Percentiles rank a stretch among this genome's conserved stretches.
Evolutionary conservation across 768 basidiomycete genomes (phyloP).

Genomic region (Trametes meyenii): DNA sequence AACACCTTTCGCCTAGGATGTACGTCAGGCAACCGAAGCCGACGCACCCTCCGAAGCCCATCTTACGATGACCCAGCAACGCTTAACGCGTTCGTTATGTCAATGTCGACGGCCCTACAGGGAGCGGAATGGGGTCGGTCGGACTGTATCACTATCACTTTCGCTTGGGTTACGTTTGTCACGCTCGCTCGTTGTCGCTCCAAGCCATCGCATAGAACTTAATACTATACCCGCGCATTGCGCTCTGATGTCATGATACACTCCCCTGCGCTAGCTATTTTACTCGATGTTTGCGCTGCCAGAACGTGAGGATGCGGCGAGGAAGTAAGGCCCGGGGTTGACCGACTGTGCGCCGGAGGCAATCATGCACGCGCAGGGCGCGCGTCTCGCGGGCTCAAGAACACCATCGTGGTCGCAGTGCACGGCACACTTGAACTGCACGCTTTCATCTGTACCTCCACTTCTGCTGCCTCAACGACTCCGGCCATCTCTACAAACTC

Average conservation of each 20-base stretch:
- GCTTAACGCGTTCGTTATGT: not conserved
- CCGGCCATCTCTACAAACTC: not conserved
- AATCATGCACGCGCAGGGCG: conserved; percentile 16
- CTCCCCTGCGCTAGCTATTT: too few relatives aligned
- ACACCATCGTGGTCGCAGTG: conserved; percentile 3
- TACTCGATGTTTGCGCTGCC: not conserved
- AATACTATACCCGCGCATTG: conserved; percentile 18
- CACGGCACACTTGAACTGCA: not conserved
- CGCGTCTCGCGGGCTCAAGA: conserved; percentile 10
- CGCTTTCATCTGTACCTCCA: conserved; percentile 3
- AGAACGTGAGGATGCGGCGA: not conserved
- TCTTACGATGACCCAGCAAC: conserved; percentile 11
- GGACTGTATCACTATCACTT: conserved; percentile 18
- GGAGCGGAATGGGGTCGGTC: conserved; percentile 1
- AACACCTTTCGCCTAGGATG: conserved; percentile 13
- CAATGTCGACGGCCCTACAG: not conserved
- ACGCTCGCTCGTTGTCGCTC: conserved; percentile 1
- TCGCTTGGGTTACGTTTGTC: conserved; percentile 5
- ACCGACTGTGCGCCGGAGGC: not conserved
- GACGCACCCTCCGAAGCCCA: conserved; percentile 16
- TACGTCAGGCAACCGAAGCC: conserved; percentile 18
- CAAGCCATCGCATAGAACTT: conserved; percentile 4
- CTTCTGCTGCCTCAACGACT: not conserved
- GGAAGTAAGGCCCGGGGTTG: not conserved
- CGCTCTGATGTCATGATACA: not conserved